Percentiles rank a stretch among this genome's conserved stretches.
These are phyloP conservation scores for Pterocarpus santalinus DNA, from an alignment of 306 rosid species.

Conservation along the genomic window DNA sequence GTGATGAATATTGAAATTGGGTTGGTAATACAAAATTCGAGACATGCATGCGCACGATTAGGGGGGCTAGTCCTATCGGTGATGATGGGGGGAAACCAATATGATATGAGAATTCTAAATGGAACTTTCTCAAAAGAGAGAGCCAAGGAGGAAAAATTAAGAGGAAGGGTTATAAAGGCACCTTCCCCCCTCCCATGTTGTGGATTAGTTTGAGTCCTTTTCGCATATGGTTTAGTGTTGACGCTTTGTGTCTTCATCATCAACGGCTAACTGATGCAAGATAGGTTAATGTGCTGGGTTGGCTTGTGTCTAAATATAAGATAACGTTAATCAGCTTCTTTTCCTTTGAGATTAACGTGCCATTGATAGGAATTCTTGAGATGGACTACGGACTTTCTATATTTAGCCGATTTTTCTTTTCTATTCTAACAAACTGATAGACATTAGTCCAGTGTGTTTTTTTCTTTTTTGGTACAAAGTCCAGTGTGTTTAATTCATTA, in stretches of 20 bases:
- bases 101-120: conserved; percentile 9
- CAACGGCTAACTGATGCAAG: conserved; percentile 39
- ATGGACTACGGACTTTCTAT: conserved; percentile 5
- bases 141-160: conserved; percentile 53
- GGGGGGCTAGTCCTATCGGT: background rate
- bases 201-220: conserved; percentile 45
- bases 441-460: background rate
- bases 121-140: conserved; percentile 81
- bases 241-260: conserved; percentile 40
- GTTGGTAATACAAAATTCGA: conserved; percentile 29
- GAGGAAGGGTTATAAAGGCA: conserved; percentile 49
- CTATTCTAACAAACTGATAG: conserved; percentile 10
- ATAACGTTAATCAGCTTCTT: background rate
- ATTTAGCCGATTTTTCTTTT: conserved; percentile 20
- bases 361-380: conserved; percentile 16
- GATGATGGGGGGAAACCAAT: background rate
- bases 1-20: background rate
- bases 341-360: background rate
- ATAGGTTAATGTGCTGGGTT: conserved; percentile 34
- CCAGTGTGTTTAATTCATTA: background rate
- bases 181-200: conserved; percentile 28
- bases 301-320: conserved; percentile 49
- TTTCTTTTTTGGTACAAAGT: background rate
- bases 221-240: conserved; percentile 47
- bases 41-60: conserved; percentile 41